A percentile compares a stretch with the other conserved stretches of the same genome.
Conservation (phyloP, 75 land plant genomes). For the Cupressus sempervirens region DNA sequence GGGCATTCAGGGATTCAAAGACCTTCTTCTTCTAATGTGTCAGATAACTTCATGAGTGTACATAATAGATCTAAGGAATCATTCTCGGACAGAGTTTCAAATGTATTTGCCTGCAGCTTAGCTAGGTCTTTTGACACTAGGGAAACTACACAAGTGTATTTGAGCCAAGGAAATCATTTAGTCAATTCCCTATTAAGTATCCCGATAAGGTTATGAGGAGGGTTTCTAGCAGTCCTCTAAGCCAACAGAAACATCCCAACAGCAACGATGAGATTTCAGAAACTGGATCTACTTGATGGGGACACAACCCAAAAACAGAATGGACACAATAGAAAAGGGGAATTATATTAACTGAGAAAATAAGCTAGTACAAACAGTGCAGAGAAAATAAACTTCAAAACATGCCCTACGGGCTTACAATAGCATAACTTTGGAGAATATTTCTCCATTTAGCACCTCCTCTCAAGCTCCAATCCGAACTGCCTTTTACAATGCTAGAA, state of each 20-base stretch:
- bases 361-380: too few species aligned
- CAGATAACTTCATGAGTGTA: background rate
- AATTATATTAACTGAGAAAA: too few species aligned
- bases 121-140: constrained; percentile 8
- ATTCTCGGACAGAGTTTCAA: constrained; percentile 6
- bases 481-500: too few species aligned
- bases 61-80: background rate
- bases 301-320: too few species aligned
- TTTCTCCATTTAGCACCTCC: too few species aligned
- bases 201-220: constrained; percentile 7
- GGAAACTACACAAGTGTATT: background rate
- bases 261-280: constrained; percentile 5
- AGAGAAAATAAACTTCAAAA: too few species aligned
- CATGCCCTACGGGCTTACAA: too few species aligned
- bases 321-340: too few species aligned
- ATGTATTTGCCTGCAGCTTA: constrained; percentile 3
- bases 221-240: constrained; percentile 1
- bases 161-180: constrained; percentile 4
- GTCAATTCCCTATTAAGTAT: background rate
- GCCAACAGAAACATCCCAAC: constrained; percentile 1
- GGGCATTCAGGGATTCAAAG: background rate
- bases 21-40: background rate
- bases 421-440: too few species aligned
- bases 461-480: too few species aligned
- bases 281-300: constrained; percentile 10